Evolutionary conservation across 495 filamentous ascomycete species (phyloP), one percentile per base, ranked within the genome.

Genomic region (Xylaria telfairii): DNA sequence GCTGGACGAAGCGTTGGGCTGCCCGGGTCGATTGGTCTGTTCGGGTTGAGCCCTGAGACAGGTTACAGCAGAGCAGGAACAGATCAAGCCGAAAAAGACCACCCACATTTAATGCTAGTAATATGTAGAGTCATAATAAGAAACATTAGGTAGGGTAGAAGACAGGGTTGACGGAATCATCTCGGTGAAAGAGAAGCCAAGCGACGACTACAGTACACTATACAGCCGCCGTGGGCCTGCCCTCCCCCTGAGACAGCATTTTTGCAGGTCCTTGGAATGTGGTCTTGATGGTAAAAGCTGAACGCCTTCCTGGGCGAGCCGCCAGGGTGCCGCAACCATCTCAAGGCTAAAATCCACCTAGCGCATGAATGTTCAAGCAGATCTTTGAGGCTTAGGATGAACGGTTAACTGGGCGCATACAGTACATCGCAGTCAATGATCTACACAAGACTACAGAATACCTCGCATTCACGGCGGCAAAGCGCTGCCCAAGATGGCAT

Each of bases 351-450:
- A 49, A 34, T 3, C 28, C 9, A 37, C 49, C 46, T 54, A 39
- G 64, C 61, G 61, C 64, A 66, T 66, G 30, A 66, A 66, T 49
- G 64, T 13, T 32, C 44, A 66, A 47, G 64, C 30, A 41, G 47
- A 66, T 66, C 64, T 54, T 66, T 19, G 64, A 53, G 64, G 64
- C 64, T 66, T 66, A 66, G 64, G 47, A 54, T 21, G 64, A 66
- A 66, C 64, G 63, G 7, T 28, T 24, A 4, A 51, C 44, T 34
- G 9, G 26, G 41, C 62, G 34, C 39, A 63, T 65, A 21, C n/a
- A n/a, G n/a, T n/a, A n/a, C n/a, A n/a, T n/a, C n/a, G n/a, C n/a
- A n/a, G n/a, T n/a, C n/a, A n/a, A 46, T 44, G 12, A n/a, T 42
- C n/a, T 61, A 26, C 21, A 21, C 17, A n/a, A 37, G 15, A 32